phyloP scores from a whole-genome alignment of 1,139 yeast species.

The Saccharomyces hybrid region DNA sequence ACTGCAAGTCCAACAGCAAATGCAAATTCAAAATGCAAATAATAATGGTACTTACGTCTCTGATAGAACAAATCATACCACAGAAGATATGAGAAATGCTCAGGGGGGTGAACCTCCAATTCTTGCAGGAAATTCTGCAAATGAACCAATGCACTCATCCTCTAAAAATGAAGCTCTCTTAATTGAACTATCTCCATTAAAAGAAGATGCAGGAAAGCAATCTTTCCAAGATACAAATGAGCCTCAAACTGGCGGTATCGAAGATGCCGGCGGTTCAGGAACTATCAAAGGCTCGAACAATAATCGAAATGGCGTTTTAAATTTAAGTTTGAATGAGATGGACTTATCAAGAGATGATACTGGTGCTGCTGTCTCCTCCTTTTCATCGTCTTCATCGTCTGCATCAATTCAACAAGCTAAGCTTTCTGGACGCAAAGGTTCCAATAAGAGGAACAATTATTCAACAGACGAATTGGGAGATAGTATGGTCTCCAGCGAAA shows the following conservation, averaged over 20 bases:
- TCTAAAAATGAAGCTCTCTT: conserved; percentile 8
- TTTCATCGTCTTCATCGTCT: background rate
- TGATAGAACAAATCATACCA: background rate
- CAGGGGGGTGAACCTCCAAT: background rate
- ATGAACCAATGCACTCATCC: conserved; percentile 1
- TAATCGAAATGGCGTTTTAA: conserved; percentile 9
- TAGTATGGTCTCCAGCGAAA: conserved; percentile 24
- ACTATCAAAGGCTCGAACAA: conserved; percentile 4
- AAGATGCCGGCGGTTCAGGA: conserved; percentile 1
- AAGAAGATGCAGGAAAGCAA: conserved; percentile 3
- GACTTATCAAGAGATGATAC: conserved; percentile 11
- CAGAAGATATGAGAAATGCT: background rate
- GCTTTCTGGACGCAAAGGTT: conserved; percentile 9
- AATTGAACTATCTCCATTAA: conserved; percentile 12
- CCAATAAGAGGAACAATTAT: conserved; percentile 2
- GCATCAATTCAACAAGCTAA: conserved; percentile 3
- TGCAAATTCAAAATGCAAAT: background rate
- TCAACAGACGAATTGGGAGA: conserved; percentile 11
- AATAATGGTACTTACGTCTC: background rate
- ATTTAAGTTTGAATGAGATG: conserved; percentile 21
- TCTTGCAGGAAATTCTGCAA: background rate
- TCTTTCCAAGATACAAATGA: background rate
- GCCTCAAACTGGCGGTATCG: background rate
- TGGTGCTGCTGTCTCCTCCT: background rate
- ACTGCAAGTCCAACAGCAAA: background rate